A percentile compares a stretch with the other conserved stretches of the same genome.
These are phyloP conservation scores for Kodamaea ohmeri DNA, from an alignment of 1,139 yeast genomes.

Conservation along the genomic window DNA sequence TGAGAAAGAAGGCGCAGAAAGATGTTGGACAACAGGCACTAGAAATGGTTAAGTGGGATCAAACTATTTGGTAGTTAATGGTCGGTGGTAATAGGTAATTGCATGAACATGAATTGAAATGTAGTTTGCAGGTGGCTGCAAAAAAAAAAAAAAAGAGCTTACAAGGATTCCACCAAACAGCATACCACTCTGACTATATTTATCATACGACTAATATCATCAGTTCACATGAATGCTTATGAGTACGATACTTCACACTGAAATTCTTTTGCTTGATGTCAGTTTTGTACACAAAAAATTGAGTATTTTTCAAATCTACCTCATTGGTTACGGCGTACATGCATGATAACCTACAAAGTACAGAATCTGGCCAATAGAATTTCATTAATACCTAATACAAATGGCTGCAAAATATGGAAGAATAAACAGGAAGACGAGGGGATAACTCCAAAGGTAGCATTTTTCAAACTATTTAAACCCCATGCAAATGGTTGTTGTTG, in stretches of 20 bases:
- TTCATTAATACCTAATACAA: constrained; percentile 1
- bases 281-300: no score
- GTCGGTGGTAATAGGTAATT: neutral
- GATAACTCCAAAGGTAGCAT: constrained; percentile 11
- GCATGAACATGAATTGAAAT: neutral
- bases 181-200: no score
- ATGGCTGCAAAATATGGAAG: constrained; percentile 9
- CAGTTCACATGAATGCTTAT: no score
- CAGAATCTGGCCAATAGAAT: constrained; percentile 7
- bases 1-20: constrained; percentile 94
- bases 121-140: neutral
- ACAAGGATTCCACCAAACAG: no score
- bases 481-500: no score
- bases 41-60: constrained; percentile 73
- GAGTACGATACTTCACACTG: no score
- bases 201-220: no score
- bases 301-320: constrained; percentile 1
- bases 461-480: neutral
- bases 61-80: constrained; percentile 49
- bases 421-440: no score
- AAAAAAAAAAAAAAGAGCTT: neutral
- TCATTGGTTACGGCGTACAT: constrained; percentile 3
- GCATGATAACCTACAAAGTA: neutral
- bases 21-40: constrained; percentile 68
- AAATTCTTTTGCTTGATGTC: no score